phyloP scores from a whole-genome alignment of 1,284 basidiomycete species.

The Cryptococcus hybrid region DNA sequence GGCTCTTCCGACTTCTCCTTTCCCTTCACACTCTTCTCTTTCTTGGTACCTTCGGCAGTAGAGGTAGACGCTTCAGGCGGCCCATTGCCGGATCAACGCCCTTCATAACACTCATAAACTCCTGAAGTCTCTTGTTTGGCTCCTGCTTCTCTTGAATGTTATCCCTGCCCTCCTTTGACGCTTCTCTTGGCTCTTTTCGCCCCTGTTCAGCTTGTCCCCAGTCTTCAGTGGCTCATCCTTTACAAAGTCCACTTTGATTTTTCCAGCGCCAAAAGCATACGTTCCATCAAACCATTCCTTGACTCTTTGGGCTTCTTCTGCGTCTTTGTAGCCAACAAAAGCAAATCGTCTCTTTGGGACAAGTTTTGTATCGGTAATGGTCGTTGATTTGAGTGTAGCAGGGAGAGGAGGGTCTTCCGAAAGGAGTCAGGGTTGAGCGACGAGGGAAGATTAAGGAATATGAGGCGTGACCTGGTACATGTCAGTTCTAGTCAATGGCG shows the following conservation, averaged over 20 bases:
- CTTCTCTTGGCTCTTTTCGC: slow-evolving; percentile 3
- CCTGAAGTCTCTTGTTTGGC: slow-evolving; percentile 61
- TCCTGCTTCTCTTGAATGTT: neutral
- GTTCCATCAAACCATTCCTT: slow-evolving; percentile 83
- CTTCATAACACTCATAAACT: slow-evolving; percentile 52
- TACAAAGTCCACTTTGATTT: slow-evolving; percentile 73
- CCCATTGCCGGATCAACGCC: slow-evolving; percentile 47
- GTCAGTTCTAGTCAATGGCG: neutral
- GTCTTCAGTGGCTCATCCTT: slow-evolving; percentile 57
- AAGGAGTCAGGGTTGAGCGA: slow-evolving; percentile 57
- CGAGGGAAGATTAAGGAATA: slow-evolving; percentile 85
- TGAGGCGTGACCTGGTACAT: slow-evolving; percentile 69
- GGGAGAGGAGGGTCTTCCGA: slow-evolving; percentile 56
- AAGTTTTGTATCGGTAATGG: slow-evolving; percentile 83
- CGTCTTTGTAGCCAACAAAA: slow-evolving; percentile 85
- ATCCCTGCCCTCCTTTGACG: slow-evolving; percentile 1
- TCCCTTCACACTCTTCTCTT: slow-evolving; percentile 64
- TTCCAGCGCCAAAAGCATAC: slow-evolving; percentile 63
- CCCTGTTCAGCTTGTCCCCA: slow-evolving; percentile 21
- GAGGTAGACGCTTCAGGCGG: slow-evolving; percentile 2
- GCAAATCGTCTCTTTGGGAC: slow-evolving; percentile 82
- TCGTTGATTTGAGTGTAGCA: slow-evolving; percentile 29
- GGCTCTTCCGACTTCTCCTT: slow-evolving; percentile 48
- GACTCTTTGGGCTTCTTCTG: slow-evolving; percentile 71
- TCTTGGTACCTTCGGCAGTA: slow-evolving; percentile 25